phyloP scores from a whole-genome alignment of 768 basidiomycete genomes.

The Sutorius australiensis region DNA sequence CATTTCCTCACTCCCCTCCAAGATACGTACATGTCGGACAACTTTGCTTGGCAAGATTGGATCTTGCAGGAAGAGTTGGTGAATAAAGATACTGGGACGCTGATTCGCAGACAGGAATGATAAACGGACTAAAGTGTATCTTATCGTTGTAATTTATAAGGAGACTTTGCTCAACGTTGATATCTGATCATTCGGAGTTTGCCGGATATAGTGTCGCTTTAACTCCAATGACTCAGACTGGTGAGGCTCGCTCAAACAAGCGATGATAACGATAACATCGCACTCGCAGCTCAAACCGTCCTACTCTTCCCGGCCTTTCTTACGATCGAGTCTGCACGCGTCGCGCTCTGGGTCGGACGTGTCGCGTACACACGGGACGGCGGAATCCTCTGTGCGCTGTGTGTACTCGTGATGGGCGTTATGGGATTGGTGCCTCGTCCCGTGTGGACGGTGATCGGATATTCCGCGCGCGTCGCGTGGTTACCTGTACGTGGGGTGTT shows the following conservation, averaged over 20 bases:
- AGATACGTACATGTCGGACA: too few relatives aligned
- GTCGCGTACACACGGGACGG: not conserved
- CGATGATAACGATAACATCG: not conserved
- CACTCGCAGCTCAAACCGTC: slow-evolving; percentile 8
- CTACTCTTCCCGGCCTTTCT: slow-evolving; percentile 14
- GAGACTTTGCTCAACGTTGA: too few relatives aligned
- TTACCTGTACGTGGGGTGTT: slow-evolving; percentile 4
- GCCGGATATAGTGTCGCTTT: too few relatives aligned
- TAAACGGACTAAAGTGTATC: too few relatives aligned
- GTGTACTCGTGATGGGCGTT: not conserved
- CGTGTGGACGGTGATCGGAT: not conserved
- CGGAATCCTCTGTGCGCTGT: not conserved
- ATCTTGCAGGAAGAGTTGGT: too few relatives aligned
- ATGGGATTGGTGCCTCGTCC: slow-evolving; percentile 4
- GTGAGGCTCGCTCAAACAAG: not conserved
- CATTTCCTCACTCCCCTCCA: too few relatives aligned
- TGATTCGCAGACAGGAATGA: too few relatives aligned
- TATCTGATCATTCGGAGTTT: too few relatives aligned
- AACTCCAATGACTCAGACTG: too few relatives aligned
- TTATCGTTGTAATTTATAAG: too few relatives aligned
- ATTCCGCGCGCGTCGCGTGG: not conserved
- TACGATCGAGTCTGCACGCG: slow-evolving; percentile 3
- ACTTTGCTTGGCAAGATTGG: too few relatives aligned
- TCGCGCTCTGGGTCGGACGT: not conserved
- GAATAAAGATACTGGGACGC: too few relatives aligned